A percentile compares a stretch with the other conserved stretches of the same genome.
These are phyloP conservation scores for Geosmithia morbida DNA, from an alignment of 2,329 filamentous ascomycete species.

Conservation along the genomic window DNA sequence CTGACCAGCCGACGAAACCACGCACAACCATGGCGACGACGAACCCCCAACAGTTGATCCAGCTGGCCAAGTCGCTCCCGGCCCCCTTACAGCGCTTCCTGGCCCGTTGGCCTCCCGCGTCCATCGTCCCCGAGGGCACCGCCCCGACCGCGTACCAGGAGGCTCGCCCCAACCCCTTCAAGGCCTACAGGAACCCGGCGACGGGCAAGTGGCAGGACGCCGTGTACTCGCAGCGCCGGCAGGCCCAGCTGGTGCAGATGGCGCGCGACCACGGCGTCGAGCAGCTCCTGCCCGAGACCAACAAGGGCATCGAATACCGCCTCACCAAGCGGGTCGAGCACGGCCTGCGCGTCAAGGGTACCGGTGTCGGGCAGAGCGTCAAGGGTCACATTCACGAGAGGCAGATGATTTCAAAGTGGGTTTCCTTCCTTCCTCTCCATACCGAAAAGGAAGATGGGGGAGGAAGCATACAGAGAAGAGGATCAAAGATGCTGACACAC, in stretches of 20 bases:
- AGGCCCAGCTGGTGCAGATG: slow-evolving; percentile 83
- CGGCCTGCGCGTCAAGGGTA: slow-evolving; percentile 78
- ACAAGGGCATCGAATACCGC: slow-evolving; percentile 60
- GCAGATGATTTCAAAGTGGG: slow-evolving; percentile 60
- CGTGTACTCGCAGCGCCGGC: slow-evolving; percentile 67
- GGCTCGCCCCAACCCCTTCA: slow-evolving; percentile 64
- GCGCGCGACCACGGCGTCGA: slow-evolving; percentile 67
- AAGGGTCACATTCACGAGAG: slow-evolving; percentile 95
- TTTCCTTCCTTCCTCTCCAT: slow-evolving; percentile 5
- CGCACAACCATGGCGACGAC: slow-evolving; percentile 16
- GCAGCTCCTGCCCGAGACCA: slow-evolving; percentile 61
- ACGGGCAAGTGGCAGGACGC: slow-evolving; percentile 79
- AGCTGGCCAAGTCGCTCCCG: slow-evolving; percentile 60
- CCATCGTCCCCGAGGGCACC: slow-evolving; percentile 32
- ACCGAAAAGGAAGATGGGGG: neutral
- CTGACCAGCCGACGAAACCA: neutral
- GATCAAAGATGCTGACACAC: slow-evolving; percentile 13
- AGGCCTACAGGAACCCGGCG: slow-evolving; percentile 58
- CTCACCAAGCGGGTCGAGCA: slow-evolving; percentile 61
- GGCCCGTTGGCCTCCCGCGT: slow-evolving; percentile 67
- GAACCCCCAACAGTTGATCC: slow-evolving; percentile 25
- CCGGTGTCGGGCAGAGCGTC: slow-evolving; percentile 79
- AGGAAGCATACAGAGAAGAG: no score
- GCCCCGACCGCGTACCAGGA: slow-evolving; percentile 36
- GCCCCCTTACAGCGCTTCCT: slow-evolving; percentile 74